Evolutionary conservation across 1,284 basidiomycete genomes (phyloP).

Genomic region (Amylostereum areolatum): DNA sequence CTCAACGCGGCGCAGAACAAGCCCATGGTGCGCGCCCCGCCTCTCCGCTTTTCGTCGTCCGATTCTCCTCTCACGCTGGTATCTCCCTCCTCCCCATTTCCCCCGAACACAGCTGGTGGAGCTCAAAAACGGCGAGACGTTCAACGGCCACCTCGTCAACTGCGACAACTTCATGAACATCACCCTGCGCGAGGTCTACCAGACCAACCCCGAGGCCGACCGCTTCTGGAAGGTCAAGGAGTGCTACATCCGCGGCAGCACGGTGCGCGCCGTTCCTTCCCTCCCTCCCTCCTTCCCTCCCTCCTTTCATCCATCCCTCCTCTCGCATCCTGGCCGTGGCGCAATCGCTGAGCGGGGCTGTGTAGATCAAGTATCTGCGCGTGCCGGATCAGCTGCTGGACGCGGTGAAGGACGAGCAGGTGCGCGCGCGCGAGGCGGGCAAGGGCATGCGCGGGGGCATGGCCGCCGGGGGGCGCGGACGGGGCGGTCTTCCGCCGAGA

Average conservation of each 20-base stretch:
- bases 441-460: slow-evolving; percentile 26
- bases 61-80: slow-evolving; percentile 12
- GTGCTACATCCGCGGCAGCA: slow-evolving; percentile 97
- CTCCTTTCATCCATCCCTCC: no score
- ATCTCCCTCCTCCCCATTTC: background rate
- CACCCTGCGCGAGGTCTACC: slow-evolving; percentile 94
- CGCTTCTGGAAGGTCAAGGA: slow-evolving; percentile 98
- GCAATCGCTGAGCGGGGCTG: no score
- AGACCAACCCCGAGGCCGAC: slow-evolving; percentile 95
- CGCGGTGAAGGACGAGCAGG: slow-evolving; percentile 15
- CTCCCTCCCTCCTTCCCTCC: no score
- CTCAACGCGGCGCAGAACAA: slow-evolving; percentile 84
- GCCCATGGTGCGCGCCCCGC: slow-evolving; percentile 73
- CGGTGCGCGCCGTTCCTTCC: slow-evolving; percentile 50
- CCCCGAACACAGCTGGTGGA: slow-evolving; percentile 77
- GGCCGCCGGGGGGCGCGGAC: slow-evolving; percentile 17
- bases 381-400: slow-evolving; percentile 48
- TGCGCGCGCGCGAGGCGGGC: slow-evolving; percentile 28
- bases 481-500: slow-evolving; percentile 5
- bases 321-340: no score
- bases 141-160: slow-evolving; percentile 98
- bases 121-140: slow-evolving; percentile 98
- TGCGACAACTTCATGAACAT: slow-evolving; percentile 99
- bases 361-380: slow-evolving; percentile 94
- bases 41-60: slow-evolving; percentile 4